Base-by-base conservation (phyloP, 177 flowering plant genomes). In the Vitis hybrid region DNA sequence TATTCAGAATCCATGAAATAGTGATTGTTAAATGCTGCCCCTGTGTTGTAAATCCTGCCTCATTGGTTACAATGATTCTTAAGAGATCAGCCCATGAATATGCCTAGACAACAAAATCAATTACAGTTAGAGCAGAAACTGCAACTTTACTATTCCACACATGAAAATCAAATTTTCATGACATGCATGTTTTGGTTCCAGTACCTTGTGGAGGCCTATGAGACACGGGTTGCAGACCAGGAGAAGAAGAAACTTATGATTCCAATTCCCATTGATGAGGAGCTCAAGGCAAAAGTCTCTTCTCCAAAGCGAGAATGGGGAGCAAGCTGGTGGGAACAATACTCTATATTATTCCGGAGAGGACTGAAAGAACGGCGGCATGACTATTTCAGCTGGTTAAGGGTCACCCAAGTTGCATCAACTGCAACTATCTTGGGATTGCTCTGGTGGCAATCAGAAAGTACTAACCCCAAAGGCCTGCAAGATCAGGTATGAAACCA, bases 131-230 rank as follows among this genome's bases (percentile, higher is more conserved):
- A 35, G 46, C 46, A 35, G 46, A 35, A 5, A 35, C 46, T 35
- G 46, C 46, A 35, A 35, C 46, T 35, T 35, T 35, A 6, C 46
- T 35, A 35, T 35, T 35, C 46, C 46, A 3, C 27, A 16, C 57
- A 52, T 51, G 30, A 57, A 30, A 64, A 62, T 50, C 27, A 59
- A 30, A 10, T 21, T 18, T 32, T 8, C 11, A 4, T 68, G 13
- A 16, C 19, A 65, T 13, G n/a, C 46, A 55, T 50, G 59, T 58
- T 67, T 65, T 11, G 62, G 3, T 66, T 15, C 40, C 88, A 95
- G 99, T 95, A 90, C 76, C 93, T 95, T 16, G 96, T 93, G 80
- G 99, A 88, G 85, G 92, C 98, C 4, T 95, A 90, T 60, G 97
- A 95, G 80, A 85, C 97, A 50, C 72, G 82, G 68, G 92, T 85